These are phyloP conservation scores for Phylloporus sp. DNA, from an alignment of 768 basidiomycete species.

Conservation along the genomic window DNA sequence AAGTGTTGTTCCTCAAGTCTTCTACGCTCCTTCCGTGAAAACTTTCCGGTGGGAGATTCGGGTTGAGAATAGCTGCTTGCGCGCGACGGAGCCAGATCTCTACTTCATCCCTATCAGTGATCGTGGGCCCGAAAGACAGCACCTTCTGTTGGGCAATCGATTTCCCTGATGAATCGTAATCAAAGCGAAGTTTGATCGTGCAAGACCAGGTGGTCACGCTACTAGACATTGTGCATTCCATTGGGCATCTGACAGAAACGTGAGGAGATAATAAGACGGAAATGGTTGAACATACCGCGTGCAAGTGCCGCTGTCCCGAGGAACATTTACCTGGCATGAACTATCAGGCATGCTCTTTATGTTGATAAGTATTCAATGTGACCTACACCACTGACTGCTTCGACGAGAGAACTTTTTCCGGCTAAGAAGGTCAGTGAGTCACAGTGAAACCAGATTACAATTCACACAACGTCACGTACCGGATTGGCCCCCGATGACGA, in stretches of 20 bases:
- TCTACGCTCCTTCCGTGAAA: slow-evolving; percentile 23
- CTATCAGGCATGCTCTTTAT: neutral
- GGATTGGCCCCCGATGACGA: slow-evolving; percentile 54
- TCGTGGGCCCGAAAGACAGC: slow-evolving; percentile 28
- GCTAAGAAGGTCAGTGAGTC: slow-evolving; percentile 30
- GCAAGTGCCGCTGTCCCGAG: slow-evolving; percentile 57
- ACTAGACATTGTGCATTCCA: slow-evolving; percentile 48
- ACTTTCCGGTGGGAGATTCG: slow-evolving; percentile 3
- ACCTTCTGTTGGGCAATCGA: slow-evolving; percentile 6
- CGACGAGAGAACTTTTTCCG: slow-evolving; percentile 57
- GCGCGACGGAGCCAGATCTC: slow-evolving; percentile 44
- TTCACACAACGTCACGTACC: slow-evolving; percentile 28
- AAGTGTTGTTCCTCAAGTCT: slow-evolving; percentile 25
- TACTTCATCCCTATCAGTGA: slow-evolving; percentile 30
- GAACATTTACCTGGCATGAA: slow-evolving; percentile 47
- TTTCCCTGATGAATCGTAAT: slow-evolving; percentile 29
- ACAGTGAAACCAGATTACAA: neutral
- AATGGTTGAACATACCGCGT: slow-evolving; percentile 37
- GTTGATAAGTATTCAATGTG: neutral
- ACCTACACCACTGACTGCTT: slow-evolving; percentile 51
- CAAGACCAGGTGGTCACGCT: slow-evolving; percentile 39
- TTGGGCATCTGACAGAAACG: slow-evolving; percentile 39
- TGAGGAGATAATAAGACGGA: neutral
- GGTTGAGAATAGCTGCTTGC: slow-evolving; percentile 41
- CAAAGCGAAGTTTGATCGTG: slow-evolving; percentile 38